Base-by-base conservation (phyloP, 140 eudicot genomes). In the Anethum foeniculum region DNA sequence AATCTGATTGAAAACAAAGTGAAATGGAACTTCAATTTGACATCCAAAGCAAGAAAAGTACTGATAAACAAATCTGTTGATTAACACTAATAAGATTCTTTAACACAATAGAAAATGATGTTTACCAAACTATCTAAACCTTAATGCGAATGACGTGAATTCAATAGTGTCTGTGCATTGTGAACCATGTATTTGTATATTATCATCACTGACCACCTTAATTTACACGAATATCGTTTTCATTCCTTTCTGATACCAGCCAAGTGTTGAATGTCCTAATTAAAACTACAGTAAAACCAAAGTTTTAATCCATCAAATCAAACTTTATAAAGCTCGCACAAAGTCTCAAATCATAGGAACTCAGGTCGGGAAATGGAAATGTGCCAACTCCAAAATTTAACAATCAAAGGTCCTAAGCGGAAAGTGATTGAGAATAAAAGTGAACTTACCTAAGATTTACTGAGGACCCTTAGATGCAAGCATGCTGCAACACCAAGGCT, bases 31-130 rank as follows among this genome's bases (percentile, higher is more conserved):
- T 39, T 38, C 16, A 15, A 2, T 36, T 21, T 71, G n/a, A 34
- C n/a, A 69, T 46, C 23, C 47, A 36, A 46, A 72, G 49, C 25
- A 72, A 16, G 76, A 71, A 34, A 72, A 16, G 46, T 41, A 41
- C 25, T 41, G 23, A 2, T 4, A 39, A n/a, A 13, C 13, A 39
- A 71, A 38, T 19, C 6, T 71, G 19, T 39, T 7, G 28, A 38
- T 34, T 71, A 34, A 13, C 72, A 32, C 54, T 21, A 38, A 14
- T 71, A 34, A n/a, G 54, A 32, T 77, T 21, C 11, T 15, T 39
- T 25, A 34, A 39, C 71, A 41, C 27, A 39, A 3, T 3, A 81
- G 84, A 76, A 39, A 81, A 62, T 75, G 80, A 81, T 81, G 84
- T 75, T 81, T 64, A 81, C 80, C 84, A 60, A 75, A 75, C 76